phyloP scores from a whole-genome alignment of 805 yeast species.

The Blastobotrys americana region DNA sequence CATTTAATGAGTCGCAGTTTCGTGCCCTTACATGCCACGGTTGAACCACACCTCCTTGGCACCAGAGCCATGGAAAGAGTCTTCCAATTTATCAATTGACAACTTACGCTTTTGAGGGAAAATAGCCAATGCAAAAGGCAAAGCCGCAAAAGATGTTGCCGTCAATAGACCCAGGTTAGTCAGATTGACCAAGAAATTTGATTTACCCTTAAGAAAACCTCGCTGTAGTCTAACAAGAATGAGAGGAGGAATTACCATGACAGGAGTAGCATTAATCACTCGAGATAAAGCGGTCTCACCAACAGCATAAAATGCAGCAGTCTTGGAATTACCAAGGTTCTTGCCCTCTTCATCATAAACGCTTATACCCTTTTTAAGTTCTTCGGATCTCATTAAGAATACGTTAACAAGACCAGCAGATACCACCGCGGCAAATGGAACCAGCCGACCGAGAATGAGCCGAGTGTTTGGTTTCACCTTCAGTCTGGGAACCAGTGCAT shows the following conservation, averaged over 20 bases:
- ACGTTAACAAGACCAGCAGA: constrained; percentile 95
- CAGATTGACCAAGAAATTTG: constrained; percentile 54
- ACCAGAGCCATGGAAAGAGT: constrained; percentile 44
- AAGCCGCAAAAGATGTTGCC: constrained; percentile 73
- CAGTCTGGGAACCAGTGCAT: constrained; percentile 81
- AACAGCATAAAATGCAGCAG: constrained; percentile 87
- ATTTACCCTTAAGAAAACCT: constrained; percentile 58
- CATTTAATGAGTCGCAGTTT: too few species aligned
- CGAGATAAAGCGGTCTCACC: constrained; percentile 95
- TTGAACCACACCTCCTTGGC: constrained; percentile 71
- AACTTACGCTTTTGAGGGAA: constrained; percentile 84
- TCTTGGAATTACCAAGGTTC: constrained; percentile 59
- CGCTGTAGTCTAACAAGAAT: constrained; percentile 71
- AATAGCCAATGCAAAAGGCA: constrained; percentile 92
- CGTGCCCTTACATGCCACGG: constrained; percentile 89
- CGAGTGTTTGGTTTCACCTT: constrained; percentile 65
- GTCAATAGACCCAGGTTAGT: constrained; percentile 84
- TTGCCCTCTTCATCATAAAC: constrained; percentile 34
- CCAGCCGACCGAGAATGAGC: constrained; percentile 71
- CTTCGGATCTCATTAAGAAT: constrained; percentile 94
- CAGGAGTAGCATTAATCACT: constrained; percentile 93
- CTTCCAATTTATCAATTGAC: constrained; percentile 54
- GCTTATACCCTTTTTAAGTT: constrained; percentile 53
- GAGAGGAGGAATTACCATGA: constrained; percentile 95
- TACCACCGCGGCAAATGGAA: constrained; percentile 98